Evolutionary conservation across 805 yeast genomes (phyloP), one percentile per base, ranked within the genome.

Genomic region (Osmozyma mogii): DNA sequence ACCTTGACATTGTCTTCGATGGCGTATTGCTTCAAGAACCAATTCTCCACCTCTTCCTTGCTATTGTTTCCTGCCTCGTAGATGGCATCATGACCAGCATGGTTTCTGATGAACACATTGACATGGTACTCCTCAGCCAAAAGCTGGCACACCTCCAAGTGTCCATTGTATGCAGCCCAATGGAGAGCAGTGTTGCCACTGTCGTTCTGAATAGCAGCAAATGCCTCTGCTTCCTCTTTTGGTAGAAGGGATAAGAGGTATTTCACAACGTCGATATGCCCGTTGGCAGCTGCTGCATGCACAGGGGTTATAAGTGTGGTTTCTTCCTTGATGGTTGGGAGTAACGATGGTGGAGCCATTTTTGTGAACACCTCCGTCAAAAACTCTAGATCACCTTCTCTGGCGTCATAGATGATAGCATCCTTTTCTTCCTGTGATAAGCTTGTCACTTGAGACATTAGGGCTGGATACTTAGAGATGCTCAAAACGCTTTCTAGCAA

Each of bases 251-350:
- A 58, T 18, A 85, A 49, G 15, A 87, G 52, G 43, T 69, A 81
- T 44, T 70, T 56, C 15, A 83, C 71, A 4, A 78, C 74, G 25
- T 78, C 87, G 4, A 61, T 40, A 51, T 89, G 94, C 1, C 96
- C 98, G 56, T 92, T 92, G 16, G 94, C 98, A 15, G 94, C 78
- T 0, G 97, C 96, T 88, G 84, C 84, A 52, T 92, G 99, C 28
- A 92, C 59, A 6, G 95, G 81, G 0, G 95, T 84, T 29, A 83
- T 73, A 22, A 67, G 52, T 2, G 88, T 68, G 30, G 53, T 61
- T 27, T 75, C 78, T 43, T 88, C 95, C 39, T 66, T 64, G 41
- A 81, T 76, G 4, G 43, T 49, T 31, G 44, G 40, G 37, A 49
- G 40, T 47, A 66, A 37, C 36, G 58, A 45, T 1, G 50, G 49